Evolutionary conservation across 192 early-diverging fungal species (phyloP), one percentile per base, ranked within the genome.

Genomic region (Pecoramyces ruminantium): DNA sequence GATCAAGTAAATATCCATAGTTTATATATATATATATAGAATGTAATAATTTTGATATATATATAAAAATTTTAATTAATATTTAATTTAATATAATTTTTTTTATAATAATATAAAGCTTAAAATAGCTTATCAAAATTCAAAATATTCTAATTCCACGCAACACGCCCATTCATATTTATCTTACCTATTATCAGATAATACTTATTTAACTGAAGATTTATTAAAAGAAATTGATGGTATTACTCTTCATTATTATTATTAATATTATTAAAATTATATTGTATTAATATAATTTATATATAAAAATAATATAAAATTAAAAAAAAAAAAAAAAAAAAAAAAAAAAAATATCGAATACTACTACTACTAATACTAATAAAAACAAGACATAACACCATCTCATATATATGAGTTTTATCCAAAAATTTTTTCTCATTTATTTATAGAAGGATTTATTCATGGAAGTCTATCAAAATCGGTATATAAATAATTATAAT

Each of bases 371-470:
- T 34, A 34, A 34, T 11, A 34, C 11, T 29, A n/a, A 81, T 81
- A 81, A 29, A 11, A 18, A 29, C 1, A 16, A 38, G 34, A 87
- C 79, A 86, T 99, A 13, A 93, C 88, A 27, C 84, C 90, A 29
- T 87, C 90, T 67, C 92, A 94, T 82, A 88, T 99, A 30, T 87
- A 91, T 84, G 82, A 81, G 40, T 97, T 97, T 82, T 92, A 92
- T 81, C 92, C 92, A 38, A 85, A 88, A 77, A 84, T 98, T 78
- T 85, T 97, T 78, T 86, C 87, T 30, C 86, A 91, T 78, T 81
- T 94, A 38, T 88, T 90, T 81, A 82, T 96, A 13, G 94, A 95
- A 85, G 93, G 92, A 77, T 87, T 96, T 25, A 92, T 94, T 9
- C 92, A 94, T 83, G 97, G 97, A 79, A 99, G 51, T n/a, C 9